phyloP scores from a whole-genome alignment of 129 eudicot species.

The Saposhnikovia divaricata region DNA sequence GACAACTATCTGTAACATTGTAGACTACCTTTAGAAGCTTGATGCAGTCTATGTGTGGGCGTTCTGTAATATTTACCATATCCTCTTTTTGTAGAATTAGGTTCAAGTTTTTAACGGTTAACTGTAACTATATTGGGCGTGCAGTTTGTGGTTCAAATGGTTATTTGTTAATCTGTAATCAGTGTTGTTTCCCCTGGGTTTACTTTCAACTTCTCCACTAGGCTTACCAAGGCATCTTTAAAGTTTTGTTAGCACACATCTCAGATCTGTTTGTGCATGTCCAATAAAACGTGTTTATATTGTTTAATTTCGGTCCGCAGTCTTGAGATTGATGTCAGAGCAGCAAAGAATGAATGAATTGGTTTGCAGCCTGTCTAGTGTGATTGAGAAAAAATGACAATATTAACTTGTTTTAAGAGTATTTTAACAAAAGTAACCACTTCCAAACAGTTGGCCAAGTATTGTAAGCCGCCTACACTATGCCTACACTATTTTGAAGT shows the following conservation, averaged over 20 bases:
- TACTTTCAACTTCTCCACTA: background rate
- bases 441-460: too few relatives aligned
- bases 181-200: background rate
- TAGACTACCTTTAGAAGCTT: conserved; percentile 40
- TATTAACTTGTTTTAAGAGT: too few relatives aligned
- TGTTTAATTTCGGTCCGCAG: background rate
- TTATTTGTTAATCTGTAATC: background rate
- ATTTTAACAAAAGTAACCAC: too few relatives aligned
- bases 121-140: conserved; percentile 21
- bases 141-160: background rate
- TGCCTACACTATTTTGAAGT: too few relatives aligned
- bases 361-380: background rate
- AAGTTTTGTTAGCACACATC: background rate
- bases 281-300: background rate
- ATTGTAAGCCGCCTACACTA: too few relatives aligned
- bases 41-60: conserved; percentile 19
- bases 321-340: background rate
- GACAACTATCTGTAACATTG: conserved; percentile 32
- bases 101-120: background rate
- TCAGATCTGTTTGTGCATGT: background rate
- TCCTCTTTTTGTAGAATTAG: conserved; percentile 16
- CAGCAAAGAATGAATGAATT: background rate
- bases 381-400: too few relatives aligned
- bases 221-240: background rate
- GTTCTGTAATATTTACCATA: conserved; percentile 9